A percentile compares a stretch with the other conserved stretches of the same genome.
These are phyloP conservation scores for Penicillium fuscoglaucum DNA, from an alignment of 2,329 filamentous ascomycete species.

Conservation along the genomic window DNA sequence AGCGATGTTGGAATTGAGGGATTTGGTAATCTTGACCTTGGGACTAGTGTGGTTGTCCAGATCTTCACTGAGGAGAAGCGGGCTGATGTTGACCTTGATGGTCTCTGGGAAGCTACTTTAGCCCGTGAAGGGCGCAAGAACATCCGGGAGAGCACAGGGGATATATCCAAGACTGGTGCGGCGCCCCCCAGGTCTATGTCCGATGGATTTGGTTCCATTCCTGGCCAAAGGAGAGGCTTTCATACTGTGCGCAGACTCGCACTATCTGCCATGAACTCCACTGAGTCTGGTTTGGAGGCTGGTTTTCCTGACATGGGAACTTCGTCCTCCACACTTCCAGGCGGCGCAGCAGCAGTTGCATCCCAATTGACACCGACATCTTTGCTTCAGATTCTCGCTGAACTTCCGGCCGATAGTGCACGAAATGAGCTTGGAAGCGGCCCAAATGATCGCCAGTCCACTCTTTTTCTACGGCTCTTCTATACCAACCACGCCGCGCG, in stretches of 20 bases:
- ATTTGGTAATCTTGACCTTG: conserved; percentile 64
- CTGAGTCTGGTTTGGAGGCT: conserved; percentile 1
- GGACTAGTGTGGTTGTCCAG: conserved; percentile 67
- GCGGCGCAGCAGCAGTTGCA: conserved; percentile 2
- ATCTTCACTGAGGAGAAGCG: conserved; percentile 71
- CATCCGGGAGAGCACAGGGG: conserved; percentile 32
- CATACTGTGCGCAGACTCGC: conserved; percentile 21
- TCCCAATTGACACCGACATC: conserved; percentile 19
- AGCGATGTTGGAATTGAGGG: conserved; percentile 61
- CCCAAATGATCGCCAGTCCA: conserved; percentile 41
- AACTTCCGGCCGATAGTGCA: conserved; percentile 34
- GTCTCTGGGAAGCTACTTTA: conserved; percentile 58
- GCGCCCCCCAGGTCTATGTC: conserved; percentile 23
- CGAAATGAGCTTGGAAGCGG: conserved; percentile 39
- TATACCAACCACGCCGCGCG: conserved; percentile 33
- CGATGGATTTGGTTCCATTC: conserved; percentile 19
- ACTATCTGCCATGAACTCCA: background rate
- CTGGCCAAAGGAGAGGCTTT: conserved; percentile 32
- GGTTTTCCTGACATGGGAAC: background rate
- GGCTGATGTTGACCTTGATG: conserved; percentile 65
- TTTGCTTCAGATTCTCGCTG: conserved; percentile 32
- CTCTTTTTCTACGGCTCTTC: conserved; percentile 46
- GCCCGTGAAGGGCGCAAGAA: conserved; percentile 42
- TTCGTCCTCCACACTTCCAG: background rate
- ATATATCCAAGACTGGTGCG: conserved; percentile 21